phyloP scores from a whole-genome alignment of 1,284 basidiomycete species.

The Pascua sp. region DNA sequence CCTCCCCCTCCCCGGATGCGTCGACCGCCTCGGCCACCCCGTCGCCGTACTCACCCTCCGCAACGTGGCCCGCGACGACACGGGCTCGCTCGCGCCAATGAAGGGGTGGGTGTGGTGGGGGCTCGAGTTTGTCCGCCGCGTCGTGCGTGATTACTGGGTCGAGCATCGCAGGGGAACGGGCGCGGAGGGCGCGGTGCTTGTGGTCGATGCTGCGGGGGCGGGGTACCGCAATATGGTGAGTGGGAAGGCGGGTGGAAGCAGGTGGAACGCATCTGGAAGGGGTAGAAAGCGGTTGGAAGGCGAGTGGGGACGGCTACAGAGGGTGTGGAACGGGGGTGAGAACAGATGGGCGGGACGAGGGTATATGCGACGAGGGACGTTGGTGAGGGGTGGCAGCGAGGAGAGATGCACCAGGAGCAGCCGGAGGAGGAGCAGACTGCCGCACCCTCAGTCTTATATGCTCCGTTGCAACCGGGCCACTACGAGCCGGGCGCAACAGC shows the following conservation, averaged over 20 bases:
- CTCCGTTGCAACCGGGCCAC: no score
- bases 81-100: conserved; percentile 37
- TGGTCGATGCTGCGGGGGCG: conserved; percentile 45
- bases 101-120: conserved; percentile 47
- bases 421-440: no score
- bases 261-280: background rate
- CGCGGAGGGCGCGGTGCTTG: conserved; percentile 39
- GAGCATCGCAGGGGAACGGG: conserved; percentile 20
- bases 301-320: no score
- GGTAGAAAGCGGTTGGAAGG: no score
- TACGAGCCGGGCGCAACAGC: no score
- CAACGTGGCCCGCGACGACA: conserved; percentile 33
- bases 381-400: no score
- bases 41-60: conserved; percentile 40
- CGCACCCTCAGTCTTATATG: no score
- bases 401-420: no score
- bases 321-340: no score
- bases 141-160: conserved; percentile 37
- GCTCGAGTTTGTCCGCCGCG: conserved; percentile 36
- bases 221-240: conserved; percentile 48
- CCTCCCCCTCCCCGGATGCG: conserved; percentile 33
- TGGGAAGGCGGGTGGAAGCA: background rate
- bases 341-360: no score
- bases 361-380: no score
- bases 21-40: conserved; percentile 36